phyloP scores from a whole-genome alignment of 2,329 filamentous ascomycete genomes.

The Westerdykella sp. region DNA sequence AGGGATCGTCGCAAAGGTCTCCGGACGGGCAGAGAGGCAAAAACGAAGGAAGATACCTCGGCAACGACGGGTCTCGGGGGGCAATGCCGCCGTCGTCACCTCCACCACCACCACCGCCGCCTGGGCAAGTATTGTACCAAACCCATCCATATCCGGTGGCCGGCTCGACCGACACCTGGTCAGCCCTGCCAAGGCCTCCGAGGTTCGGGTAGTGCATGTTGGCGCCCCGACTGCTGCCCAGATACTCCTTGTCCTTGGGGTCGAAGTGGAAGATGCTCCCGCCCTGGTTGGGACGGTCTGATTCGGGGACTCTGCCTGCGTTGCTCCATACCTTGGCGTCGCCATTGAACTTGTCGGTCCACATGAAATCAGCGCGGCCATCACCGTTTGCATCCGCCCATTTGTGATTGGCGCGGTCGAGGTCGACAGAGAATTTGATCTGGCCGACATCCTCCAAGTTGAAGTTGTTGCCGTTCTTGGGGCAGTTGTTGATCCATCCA shows the following conservation, averaged over 20 bases:
- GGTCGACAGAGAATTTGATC: constrained; percentile 5
- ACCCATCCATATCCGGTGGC: too few relatives aligned
- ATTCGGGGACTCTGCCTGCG: constrained; percentile 9
- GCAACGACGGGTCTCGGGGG: too few relatives aligned
- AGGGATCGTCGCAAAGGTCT: too few relatives aligned
- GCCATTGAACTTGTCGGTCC: constrained; percentile 33
- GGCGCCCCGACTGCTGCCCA: constrained; percentile 5
- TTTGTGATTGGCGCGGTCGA: constrained; percentile 34
- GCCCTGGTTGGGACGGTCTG: not conserved
- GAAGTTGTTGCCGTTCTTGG: constrained; percentile 8
- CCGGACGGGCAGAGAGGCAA: too few relatives aligned
- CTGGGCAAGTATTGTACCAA: too few relatives aligned
- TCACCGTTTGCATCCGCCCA: constrained; percentile 40
- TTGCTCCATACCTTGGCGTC: constrained; percentile 31
- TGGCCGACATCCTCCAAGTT: constrained; percentile 23
- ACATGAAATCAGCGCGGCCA: constrained; percentile 25
- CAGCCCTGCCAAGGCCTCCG: too few relatives aligned
- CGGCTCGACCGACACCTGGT: too few relatives aligned
- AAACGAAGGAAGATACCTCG: too few relatives aligned
- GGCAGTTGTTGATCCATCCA: constrained; percentile 6
- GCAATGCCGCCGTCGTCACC: too few relatives aligned
- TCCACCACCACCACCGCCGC: too few relatives aligned
- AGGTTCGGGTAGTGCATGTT: constrained; percentile 10
- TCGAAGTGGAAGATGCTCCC: constrained; percentile 9
- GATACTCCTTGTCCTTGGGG: constrained; percentile 4